phyloP scores from a whole-genome alignment of 2,329 filamentous ascomycete genomes.

The Trematosphaeria pertusa region DNA sequence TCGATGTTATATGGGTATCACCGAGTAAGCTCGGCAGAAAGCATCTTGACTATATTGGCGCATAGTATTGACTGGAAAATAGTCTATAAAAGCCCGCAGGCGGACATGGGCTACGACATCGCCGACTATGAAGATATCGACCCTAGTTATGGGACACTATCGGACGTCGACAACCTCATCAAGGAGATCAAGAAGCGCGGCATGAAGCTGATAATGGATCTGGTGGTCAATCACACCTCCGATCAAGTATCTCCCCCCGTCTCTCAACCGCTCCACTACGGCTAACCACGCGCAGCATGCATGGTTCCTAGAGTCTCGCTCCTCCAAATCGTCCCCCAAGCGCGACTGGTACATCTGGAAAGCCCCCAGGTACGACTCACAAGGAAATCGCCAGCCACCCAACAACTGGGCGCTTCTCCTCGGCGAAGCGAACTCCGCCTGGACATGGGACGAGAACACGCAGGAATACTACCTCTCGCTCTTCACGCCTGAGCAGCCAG shows the following conservation, averaged over 20 bases:
- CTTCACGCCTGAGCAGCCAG: constrained; percentile 78
- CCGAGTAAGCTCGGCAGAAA: constrained; percentile 51
- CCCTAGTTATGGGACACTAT: constrained; percentile 47
- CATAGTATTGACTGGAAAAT: neutral
- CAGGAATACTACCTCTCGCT: constrained; percentile 79
- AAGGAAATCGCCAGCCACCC: constrained; percentile 71
- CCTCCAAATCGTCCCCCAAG: constrained; percentile 55
- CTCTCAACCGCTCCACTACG: neutral
- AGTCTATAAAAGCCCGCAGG: constrained; percentile 54
- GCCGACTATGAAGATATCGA: constrained; percentile 50
- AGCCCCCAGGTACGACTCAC: constrained; percentile 52
- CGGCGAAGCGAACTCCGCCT: constrained; percentile 62
- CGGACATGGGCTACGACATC: constrained; percentile 53
- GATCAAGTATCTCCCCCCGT: constrained; percentile 20
- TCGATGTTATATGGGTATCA: constrained; percentile 46
- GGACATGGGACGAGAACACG: constrained; percentile 74
- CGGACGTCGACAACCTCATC: constrained; percentile 49
- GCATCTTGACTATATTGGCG: neutral
- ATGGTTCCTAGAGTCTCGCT: constrained; percentile 65
- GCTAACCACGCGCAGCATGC: constrained; percentile 46
- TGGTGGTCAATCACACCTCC: constrained; percentile 52
- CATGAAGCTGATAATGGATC: constrained; percentile 51
- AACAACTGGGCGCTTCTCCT: constrained; percentile 76
- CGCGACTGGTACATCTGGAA: constrained; percentile 65
- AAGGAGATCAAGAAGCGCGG: constrained; percentile 43